A percentile compares a stretch with the other conserved stretches of the same genome.
phyloP scores from a whole-genome alignment of 1,139 yeast species.

The Lodderomyces oxycetoniae region DNA sequence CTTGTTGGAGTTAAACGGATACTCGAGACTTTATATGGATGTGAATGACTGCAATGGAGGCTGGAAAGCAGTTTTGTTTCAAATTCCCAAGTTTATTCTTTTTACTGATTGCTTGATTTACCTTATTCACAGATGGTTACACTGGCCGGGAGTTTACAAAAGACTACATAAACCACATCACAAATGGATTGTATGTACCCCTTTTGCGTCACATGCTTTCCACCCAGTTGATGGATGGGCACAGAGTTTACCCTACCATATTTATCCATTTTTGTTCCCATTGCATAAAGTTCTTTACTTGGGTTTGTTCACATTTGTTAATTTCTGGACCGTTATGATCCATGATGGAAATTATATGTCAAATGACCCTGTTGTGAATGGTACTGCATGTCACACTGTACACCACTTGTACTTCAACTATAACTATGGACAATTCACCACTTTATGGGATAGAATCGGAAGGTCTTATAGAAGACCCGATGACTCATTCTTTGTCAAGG shows the following conservation, averaged over 20 bases:
- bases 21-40: conserved; percentile 69
- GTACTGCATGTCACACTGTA: conserved; percentile 96
- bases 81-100: conserved; percentile 73
- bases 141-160: conserved; percentile 87
- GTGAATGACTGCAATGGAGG: conserved; percentile 65
- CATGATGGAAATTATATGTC: conserved; percentile 96
- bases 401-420: conserved; percentile 96
- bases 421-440: conserved; percentile 96
- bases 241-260: conserved; percentile 89
- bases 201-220: conserved; percentile 98
- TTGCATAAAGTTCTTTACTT: conserved; percentile 83
- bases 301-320: conserved; percentile 78
- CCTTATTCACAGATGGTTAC: conserved; percentile 85
- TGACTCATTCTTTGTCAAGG: conserved; percentile 70
- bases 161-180: conserved; percentile 95
- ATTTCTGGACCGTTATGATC: conserved; percentile 97
- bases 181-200: conserved; percentile 98
- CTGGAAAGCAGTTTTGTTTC: conserved; percentile 57
- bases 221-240: conserved; percentile 95
- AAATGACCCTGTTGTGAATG: conserved; percentile 89
- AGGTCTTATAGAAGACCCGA: conserved; percentile 92
- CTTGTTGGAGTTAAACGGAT: conserved; percentile 75
- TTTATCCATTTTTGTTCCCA: conserved; percentile 88
- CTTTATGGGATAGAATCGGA: conserved; percentile 96
- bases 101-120: conserved; percentile 94